These are phyloP conservation scores for Venturia nashicola DNA, from an alignment of 2,329 filamentous ascomycete species.

Conservation along the genomic window DNA sequence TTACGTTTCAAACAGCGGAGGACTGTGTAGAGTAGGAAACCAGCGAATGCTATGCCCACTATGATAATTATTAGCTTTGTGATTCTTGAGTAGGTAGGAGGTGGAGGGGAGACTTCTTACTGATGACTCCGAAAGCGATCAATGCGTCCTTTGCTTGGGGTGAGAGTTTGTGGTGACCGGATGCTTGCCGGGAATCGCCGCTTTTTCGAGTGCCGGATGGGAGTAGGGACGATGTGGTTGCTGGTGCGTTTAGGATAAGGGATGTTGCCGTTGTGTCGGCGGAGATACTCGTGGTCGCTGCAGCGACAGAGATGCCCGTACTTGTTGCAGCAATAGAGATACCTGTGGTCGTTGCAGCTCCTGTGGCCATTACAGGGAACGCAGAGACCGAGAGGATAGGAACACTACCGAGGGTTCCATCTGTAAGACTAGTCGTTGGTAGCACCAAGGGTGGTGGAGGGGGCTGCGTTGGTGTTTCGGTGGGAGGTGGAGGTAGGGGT, in stretches of 20 bases:
- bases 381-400: background rate
- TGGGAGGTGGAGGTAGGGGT: background rate
- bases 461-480: background rate
- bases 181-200: background rate
- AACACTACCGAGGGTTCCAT: no score
- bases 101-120: background rate
- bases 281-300: background rate
- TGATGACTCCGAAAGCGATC: background rate
- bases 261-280: background rate
- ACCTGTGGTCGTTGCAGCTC: background rate
- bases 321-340: background rate
- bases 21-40: background rate
- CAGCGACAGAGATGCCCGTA: background rate
- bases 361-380: background rate
- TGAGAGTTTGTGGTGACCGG: background rate
- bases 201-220: background rate
- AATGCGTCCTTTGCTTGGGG: background rate
- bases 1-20: background rate
- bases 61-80: background rate
- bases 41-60: background rate
- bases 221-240: background rate
- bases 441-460: background rate
- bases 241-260: background rate
- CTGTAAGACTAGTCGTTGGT: background rate
- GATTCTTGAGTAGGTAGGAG: background rate